Evolutionary conservation across 1,284 basidiomycete species (phyloP), one percentile per base, ranked within the genome.

Genomic region (Athelia sp.): DNA sequence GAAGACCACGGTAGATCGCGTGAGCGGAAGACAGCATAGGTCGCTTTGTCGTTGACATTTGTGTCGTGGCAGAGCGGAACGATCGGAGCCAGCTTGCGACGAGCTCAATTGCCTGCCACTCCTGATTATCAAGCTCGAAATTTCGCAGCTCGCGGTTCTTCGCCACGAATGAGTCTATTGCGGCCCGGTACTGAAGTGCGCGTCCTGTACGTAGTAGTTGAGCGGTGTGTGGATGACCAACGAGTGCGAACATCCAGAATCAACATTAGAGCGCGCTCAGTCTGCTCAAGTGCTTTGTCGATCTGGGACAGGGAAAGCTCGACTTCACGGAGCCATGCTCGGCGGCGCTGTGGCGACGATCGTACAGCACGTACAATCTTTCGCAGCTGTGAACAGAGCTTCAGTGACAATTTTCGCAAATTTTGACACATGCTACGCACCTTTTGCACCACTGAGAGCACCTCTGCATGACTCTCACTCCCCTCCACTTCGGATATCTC

Each of bases 161-260:
- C 8, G 18, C 48, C 31, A 56, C 52, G 40, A 46, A 63, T 17
- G 9, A 22, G 23, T 58, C 50, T 18, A 62, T 53, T 1, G 42
- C 50, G 2, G 40, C 18, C 13, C 49, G 45, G 40, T 54, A 58
- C 21, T 53, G 36, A 2, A 62, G 34, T 6, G 58, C 59, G 13
- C 58, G 52, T 13, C 52, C 62, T 62, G 45, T 43, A 60, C 50
- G 36, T 6, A 61, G 47, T 61, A 62, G 62, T 44, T 62, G 56
- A 46, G n/a, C n/a, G n/a, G n/a, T 62, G 60, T 0, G 60, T 58
- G 2, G 61, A 63, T 3, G 57, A 56, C 62, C 60, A 63, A 13
- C 52, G 54, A 21, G 61, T 65, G 26, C 43, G 46, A 14, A 64
- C 58, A 46, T 61, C 56, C 9, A 58, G 52, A 22, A 61, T 60